Base-by-base conservation (phyloP, 441 rosid species). In the Adansonia madagascariensis region DNA sequence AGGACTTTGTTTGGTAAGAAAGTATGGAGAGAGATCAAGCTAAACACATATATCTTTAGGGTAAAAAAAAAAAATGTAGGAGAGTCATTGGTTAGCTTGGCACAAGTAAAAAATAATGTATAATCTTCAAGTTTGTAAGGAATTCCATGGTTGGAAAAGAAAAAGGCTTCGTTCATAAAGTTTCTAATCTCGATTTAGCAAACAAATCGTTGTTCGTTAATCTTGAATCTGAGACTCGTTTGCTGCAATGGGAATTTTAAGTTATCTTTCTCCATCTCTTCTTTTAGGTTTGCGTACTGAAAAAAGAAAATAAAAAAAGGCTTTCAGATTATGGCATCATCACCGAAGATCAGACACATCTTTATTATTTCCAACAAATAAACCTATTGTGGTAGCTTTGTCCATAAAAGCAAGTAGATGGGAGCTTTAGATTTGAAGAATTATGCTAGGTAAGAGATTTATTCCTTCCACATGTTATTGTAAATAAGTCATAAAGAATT, bases 391-490 rank as follows among this genome's bases (percentile, higher is more conserved):
- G 44, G 44, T 6, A 41, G 44, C 44, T 41, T 41, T 41, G 8
- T 6, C 44, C 44, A 41, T 41, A 8, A 41, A 41, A 41, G 44
- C 44, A 41, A 41, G 44, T 41, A 4, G 56, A 24, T 6, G 44
- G 11, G 8, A 67, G 63, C 6, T 1, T 41, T 20, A 47, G 76
- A 11, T 50, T 50, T 60, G 62, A 66, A 64, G 69, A 60, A 53
- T 20, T 57, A 7, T 75, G 73, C 71, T 84, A 80, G 86, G 88
- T 82, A 78, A 82, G 75, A 78, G 53, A 56, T 66, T 75, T 85
- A 77, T 77, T 18, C 46, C 24, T 71, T 6, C 56, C 70, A 76
- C 70, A 67, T 70, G 61, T 56, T 63, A 81, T 1, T 27, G 44
- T 12, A 5, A 62, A 31, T 4, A 24, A 24, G 8, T 12, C 0